Conservation (phyloP, 2,329 filamentous ascomycete species). For the Leptographium galeiforme region DNA sequence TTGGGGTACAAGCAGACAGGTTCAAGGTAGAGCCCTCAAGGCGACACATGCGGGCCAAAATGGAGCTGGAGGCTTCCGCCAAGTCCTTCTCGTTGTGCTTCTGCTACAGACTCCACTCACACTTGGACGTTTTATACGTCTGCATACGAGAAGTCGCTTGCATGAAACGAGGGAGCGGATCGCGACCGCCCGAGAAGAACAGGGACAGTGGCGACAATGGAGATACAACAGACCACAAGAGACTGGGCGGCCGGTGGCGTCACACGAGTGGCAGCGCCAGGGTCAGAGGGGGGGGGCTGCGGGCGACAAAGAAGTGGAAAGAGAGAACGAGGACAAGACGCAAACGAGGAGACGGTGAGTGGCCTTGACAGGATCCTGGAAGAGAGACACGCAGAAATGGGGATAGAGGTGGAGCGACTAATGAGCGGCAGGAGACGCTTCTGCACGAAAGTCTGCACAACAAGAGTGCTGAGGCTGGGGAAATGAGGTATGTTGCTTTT, state of each 20-base stretch:
- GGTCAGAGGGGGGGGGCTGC: neutral
- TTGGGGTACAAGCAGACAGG: neutral
- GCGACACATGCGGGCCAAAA: neutral
- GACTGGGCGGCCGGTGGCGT: neutral
- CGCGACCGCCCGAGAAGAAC: neutral
- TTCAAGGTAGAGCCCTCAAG: neutral
- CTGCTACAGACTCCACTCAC: neutral
- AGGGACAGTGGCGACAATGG: neutral
- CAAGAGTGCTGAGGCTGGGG: neutral
- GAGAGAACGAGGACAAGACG: neutral
- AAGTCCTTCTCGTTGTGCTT: neutral
- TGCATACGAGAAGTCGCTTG: neutral
- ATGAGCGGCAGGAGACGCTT: neutral
- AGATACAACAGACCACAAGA: neutral
- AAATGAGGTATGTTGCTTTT: neutral
- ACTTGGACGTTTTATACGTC: neutral
- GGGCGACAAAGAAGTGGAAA: neutral
- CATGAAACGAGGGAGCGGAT: neutral
- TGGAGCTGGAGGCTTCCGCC: neutral
- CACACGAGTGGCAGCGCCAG: neutral
- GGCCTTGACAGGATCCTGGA: no score
- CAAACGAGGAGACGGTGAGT: neutral
- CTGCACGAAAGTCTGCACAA: neutral
- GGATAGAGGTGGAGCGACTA: neutral
- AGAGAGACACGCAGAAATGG: neutral